Conservation (phyloP, 139 green algal genomes). For the Picochlorum sp. region DNA sequence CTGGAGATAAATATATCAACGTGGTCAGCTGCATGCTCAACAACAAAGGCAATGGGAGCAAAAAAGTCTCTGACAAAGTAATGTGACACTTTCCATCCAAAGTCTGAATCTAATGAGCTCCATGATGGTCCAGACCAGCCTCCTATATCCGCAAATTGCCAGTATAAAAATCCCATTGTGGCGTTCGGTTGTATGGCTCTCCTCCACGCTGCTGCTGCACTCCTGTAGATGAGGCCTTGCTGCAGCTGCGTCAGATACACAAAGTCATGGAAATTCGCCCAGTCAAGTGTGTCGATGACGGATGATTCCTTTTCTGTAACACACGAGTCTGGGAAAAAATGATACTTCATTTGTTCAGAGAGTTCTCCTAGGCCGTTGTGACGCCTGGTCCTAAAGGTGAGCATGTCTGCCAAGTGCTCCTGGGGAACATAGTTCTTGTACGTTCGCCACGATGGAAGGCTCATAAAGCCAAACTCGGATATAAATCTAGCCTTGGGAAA, state of each 20-base stretch:
- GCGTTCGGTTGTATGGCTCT: conserved; percentile 33
- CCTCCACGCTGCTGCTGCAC: conserved; percentile 48
- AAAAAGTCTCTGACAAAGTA: conserved; percentile 36
- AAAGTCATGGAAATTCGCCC: conserved; percentile 6
- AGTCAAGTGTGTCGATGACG: background rate
- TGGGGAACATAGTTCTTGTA: conserved; percentile 21
- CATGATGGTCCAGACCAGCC: conserved; percentile 57
- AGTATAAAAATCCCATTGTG: conserved; percentile 75
- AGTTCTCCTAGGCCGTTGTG: conserved; percentile 52
- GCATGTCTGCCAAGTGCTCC: conserved; percentile 40
- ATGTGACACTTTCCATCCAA: conserved; percentile 57
- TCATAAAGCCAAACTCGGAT: conserved; percentile 57
- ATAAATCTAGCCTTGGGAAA: conserved; percentile 57
- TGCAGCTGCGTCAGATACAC: conserved; percentile 55
- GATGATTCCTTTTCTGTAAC: background rate
- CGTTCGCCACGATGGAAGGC: conserved; percentile 37
- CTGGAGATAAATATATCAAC: no score
- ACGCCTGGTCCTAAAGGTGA: conserved; percentile 52
- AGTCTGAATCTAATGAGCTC: conserved; percentile 46
- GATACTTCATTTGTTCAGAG: conserved; percentile 38
- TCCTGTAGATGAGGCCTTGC: conserved; percentile 65
- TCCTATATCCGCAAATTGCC: conserved; percentile 71
- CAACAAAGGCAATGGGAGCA: conserved; percentile 2
- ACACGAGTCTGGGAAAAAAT: conserved; percentile 13
- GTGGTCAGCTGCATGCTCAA: background rate